Evolutionary conservation across 768 basidiomycete genomes (phyloP), one percentile per base, ranked within the genome.

Genomic region (Boletus rufocinnamomeus): DNA sequence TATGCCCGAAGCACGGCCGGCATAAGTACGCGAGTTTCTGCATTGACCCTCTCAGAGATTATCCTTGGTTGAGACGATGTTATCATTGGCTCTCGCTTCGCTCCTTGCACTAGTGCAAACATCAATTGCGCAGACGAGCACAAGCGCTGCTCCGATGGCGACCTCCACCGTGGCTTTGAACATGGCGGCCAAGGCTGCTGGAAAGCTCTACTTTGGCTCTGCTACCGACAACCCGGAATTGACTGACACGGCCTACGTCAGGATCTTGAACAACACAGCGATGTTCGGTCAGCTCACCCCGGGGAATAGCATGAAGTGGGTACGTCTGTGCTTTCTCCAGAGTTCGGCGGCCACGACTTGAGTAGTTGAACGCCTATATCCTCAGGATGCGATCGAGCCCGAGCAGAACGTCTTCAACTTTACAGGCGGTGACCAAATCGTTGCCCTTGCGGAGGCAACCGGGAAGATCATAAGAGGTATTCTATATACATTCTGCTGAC

Each of bases 201-300:
- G 77, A 2, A 80, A 80, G 66, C 59, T 74, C 10, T 82, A 82
- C 71, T 81, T 81, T 51, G 80, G 81, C 30, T 69, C 76, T 48
- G 80, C 80, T 30, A 80, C 80, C 3, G 79, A 80, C 66, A 80
- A 79, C 66, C 69, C 72, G 2, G 79, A 82, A 67, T 66, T 82
- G 40, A 70, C 64, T 13, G 75, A 82, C 56, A 57, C 65, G 0
- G 47, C 57, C 53, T 69, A 59, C 28, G 34, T 52, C 21, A n/a
- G 45, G n/a, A 45, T 60, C 32, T 21, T 60, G 55, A 63, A 48
- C 2, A 13, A 58, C 30, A 49, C 63, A 2, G 48, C 30, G 0
- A 66, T 60, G 35, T 66, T 68, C 7, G 66, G 60, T 38, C 56
- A 65, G 54, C 56, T 67, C 43, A 68, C 66, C 32, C 66, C 57